Evolutionary conservation across 2,329 filamentous ascomycete genomes (phyloP).

Genomic region (Leptoxyphium fumago): DNA sequence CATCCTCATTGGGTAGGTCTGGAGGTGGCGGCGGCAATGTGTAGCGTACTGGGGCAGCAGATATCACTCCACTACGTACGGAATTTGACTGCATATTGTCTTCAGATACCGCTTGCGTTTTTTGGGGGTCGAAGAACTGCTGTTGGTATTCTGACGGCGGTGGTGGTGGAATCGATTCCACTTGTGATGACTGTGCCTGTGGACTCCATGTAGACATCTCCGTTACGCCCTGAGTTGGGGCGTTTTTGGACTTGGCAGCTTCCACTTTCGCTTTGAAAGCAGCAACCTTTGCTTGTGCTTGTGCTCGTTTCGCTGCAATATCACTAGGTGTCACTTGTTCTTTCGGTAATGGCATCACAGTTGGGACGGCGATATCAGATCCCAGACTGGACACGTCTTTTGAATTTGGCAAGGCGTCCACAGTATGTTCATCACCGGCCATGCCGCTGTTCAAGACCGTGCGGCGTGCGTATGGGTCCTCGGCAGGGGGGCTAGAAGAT

Average conservation of each 20-base stretch:
- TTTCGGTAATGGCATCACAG: no score
- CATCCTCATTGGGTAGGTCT: constrained; percentile 23
- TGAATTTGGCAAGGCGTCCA: no score
- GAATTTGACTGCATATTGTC: neutral
- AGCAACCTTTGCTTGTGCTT: constrained; percentile 19
- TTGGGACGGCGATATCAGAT: no score
- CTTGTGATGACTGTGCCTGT: neutral
- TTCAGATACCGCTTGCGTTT: neutral
- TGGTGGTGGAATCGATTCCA: constrained; percentile 1
- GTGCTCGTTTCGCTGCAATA: constrained; percentile 11
- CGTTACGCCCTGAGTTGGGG: neutral
- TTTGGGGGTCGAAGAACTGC: neutral
- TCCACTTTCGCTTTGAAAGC: constrained; percentile 9
- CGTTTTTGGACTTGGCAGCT: constrained; percentile 2
- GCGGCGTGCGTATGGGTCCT: constrained; percentile 54
- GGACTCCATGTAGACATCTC: neutral
- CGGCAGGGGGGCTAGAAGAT: constrained; percentile 41
- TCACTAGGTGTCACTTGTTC: constrained; percentile 4
- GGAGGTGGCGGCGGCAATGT: constrained; percentile 29
- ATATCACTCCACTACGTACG: constrained; percentile 16
- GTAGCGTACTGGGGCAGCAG: constrained; percentile 66
- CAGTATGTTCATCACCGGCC: no score
- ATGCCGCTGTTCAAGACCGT: constrained; percentile 2
- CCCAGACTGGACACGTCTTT: no score
- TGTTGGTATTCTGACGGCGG: neutral